Base-by-base conservation (phyloP, 139 green algal species). In the Volvox reticuliferus region DNA sequence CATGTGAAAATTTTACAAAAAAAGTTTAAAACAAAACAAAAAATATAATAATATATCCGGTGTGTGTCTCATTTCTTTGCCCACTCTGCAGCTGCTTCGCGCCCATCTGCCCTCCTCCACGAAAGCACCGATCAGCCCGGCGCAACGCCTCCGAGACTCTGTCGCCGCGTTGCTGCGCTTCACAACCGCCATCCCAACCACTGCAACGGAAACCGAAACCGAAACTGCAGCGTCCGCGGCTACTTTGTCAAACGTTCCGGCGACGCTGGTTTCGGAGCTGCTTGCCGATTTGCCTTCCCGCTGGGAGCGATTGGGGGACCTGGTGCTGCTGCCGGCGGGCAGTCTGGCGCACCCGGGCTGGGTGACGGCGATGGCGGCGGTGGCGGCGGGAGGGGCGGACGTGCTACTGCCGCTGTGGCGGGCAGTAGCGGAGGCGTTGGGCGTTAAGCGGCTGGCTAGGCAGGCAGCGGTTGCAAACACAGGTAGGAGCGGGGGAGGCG, bases 251-350 rank as follows among this genome's bases (percentile, higher is more conserved):
- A 55, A 55, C 14, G 18, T 50, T 5, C 13, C 55, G 61, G 71
- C 20, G 0, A 32, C 73, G 16, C 81, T 95, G 65, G 26, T 93
- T 69, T 26, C 65, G 12, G 91, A 94, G 87, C 61, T 96, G 13
- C 91, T 95, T 18, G 69, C 79, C 12, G 86, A 91, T 26, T 69
- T 93, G 79, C 91, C 91, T 20, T 69, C 63, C 19, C 93, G 89
- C 80, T 97, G 96, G 96, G 96, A 97, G 91, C 93, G 92, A 63
- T 92, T 97, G 67, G 96, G 94, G 17, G 96, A 97, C 62, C 86
- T 97, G 68, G 94, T 89, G 18, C 91, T 97, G 30, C 69, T 97
- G 26, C 95, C 95, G 0, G 77, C 82, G 14, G 63, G 36, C 37
- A 82, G 77, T 21, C 87, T 96, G 50, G 13, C 33, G 3, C 86